Evolutionary conservation across 495 filamentous ascomycete genomes (phyloP), one percentile per base, ranked within the genome.

Genomic region (Hyaloscypha variabilis): DNA sequence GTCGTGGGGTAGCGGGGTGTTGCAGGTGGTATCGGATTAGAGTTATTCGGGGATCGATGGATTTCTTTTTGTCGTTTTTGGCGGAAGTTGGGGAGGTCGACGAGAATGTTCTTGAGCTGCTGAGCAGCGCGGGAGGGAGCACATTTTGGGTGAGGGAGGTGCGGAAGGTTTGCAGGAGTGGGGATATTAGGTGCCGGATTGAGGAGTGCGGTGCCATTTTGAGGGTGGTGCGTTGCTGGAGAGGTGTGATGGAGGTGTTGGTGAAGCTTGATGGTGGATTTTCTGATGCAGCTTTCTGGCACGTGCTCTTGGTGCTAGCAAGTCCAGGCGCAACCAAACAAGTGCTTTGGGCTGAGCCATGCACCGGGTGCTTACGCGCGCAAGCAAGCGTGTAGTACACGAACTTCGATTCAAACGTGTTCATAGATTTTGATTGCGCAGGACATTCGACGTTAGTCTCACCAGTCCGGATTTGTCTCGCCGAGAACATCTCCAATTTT

Each of bases 1-100:
- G 93, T 2, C 72, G 29, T 31, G 70, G 70, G 28, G 70, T 74
- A 19, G 58, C 58, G 0, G 68, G 63, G 49, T 72, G 72, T 36
- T 71, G 63, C 39, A 72, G 49, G 49, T 72, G 71, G 64, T 72
- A 74, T 51, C 72, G n/a, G 25, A 72, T 70, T 5, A 74, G 58
- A 0, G 63, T 59, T 23, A 71, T 61, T 19, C 68, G 63, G 3
- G 56, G 64, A 23, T 74, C 70, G 55, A n/a, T 49, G 54, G 28
- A 67, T 1, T 53, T 56, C 54, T 62, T 66, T 36, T 36, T 65
- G 23, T 65, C 63, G 17, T 29, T 39, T 23, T 11, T 63, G 64
- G 39, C 58, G 58, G 31, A 62, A 14, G 8, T 21, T n/a, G 64
- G 42, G 1, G 66, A 49, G 28, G 19, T 63, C 46, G 31, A 52